Conservation (phyloP, 495 filamentous ascomycete species). For the Hypoxylon lienhwacheense region DNA sequence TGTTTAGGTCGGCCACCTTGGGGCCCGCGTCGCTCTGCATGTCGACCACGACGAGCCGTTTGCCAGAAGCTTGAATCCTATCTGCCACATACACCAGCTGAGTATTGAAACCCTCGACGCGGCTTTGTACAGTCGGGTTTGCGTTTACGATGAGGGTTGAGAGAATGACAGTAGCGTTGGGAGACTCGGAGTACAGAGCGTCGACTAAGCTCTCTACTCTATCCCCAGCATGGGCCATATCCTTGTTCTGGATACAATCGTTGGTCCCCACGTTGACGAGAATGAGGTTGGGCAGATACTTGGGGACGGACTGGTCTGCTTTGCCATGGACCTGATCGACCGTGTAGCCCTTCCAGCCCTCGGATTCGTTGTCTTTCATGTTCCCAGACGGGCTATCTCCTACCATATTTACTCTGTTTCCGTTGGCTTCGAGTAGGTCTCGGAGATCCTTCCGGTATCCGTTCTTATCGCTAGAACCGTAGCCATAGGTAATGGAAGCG, state of each 20-base stretch:
- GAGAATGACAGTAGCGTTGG: conserved; percentile 26
- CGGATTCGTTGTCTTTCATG: conserved; percentile 40
- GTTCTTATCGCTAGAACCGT: conserved; percentile 44
- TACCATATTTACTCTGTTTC: conserved; percentile 38
- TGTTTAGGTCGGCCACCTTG: conserved; percentile 37
- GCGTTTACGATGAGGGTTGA: conserved; percentile 32
- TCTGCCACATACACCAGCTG: conserved; percentile 27
- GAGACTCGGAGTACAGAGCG: conserved; percentile 17
- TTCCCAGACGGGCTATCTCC: conserved; percentile 33
- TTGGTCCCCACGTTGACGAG: conserved; percentile 46
- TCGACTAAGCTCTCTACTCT: conserved; percentile 26
- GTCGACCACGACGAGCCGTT: conserved; percentile 52
- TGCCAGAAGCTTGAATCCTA: conserved; percentile 12
- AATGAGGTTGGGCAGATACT: conserved; percentile 41
- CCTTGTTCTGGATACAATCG: conserved; percentile 33
- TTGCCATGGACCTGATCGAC: conserved; percentile 34
- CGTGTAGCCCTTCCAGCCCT: conserved; percentile 37
- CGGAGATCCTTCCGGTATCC: conserved; percentile 47
- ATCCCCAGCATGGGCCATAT: conserved; percentile 25
- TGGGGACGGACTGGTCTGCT: conserved; percentile 22
- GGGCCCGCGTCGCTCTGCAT: conserved; percentile 47
- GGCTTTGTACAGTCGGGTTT: conserved; percentile 20
- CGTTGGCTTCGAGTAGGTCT: conserved; percentile 8
- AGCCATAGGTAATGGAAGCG: conserved; percentile 54
- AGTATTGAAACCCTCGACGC: conserved; percentile 32